These are phyloP conservation scores for Alternaria rosae DNA, from an alignment of 2,329 filamentous ascomycete species.

Conservation along the genomic window DNA sequence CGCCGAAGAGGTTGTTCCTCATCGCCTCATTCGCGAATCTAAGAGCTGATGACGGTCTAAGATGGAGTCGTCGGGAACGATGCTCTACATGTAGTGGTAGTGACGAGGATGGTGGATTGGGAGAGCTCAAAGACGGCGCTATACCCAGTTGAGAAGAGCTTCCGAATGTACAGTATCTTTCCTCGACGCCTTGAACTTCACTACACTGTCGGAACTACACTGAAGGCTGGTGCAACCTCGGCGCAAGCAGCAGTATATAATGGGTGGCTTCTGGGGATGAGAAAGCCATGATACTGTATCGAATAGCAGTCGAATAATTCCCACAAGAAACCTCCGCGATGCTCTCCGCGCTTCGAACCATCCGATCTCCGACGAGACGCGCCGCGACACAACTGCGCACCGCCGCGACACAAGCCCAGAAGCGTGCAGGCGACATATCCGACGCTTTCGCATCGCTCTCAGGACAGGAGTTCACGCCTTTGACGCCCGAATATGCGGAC, in stretches of 20 bases:
- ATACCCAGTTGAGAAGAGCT: constrained; percentile 26
- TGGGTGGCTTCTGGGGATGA: constrained; percentile 19
- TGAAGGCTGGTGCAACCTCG: not conserved
- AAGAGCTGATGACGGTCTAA: constrained; percentile 19
- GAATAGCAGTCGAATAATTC: not conserved
- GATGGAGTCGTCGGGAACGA: constrained; percentile 25
- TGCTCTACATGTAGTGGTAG: constrained; percentile 20
- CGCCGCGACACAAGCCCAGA: constrained; percentile 47
- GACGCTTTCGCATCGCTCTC: constrained; percentile 60
- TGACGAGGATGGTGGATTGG: constrained; percentile 5
- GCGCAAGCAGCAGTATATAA: constrained; percentile 27
- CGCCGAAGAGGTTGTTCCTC: constrained; percentile 21
- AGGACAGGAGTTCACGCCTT: constrained; percentile 54
- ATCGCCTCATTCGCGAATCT: constrained; percentile 21
- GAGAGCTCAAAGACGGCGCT: constrained; percentile 13
- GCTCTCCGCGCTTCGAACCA: constrained; percentile 38
- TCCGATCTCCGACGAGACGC: constrained; percentile 33
- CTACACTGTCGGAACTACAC: constrained; percentile 27
- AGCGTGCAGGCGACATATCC: constrained; percentile 59
- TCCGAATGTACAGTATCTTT: constrained; percentile 27
- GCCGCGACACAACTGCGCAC: constrained; percentile 34
- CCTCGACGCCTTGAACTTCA: constrained; percentile 18
- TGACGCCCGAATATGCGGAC: constrained; percentile 55
- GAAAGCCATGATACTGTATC: constrained; percentile 16
- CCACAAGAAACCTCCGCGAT: constrained; percentile 26